Evolutionary conservation across 371 early-diverging fungal species (phyloP), one percentile per base, ranked within the genome.

Genomic region (Mortierella polycephala): DNA sequence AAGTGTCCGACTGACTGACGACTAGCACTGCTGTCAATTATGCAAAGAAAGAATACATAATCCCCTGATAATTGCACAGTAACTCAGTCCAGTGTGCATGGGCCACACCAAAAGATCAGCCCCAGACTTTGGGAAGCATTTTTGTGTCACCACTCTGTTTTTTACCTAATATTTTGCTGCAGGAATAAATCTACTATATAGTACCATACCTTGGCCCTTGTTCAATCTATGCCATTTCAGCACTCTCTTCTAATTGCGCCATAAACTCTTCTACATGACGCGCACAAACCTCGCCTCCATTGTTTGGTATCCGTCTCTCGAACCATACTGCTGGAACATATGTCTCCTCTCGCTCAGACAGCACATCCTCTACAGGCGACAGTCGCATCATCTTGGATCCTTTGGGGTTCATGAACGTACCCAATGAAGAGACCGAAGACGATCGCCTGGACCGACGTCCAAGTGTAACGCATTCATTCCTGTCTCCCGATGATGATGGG

Each of bases 221-320:
- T 30, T 4, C 30, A 2, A n/a, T 50, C 51, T 51, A 51, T 51
- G 20, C 30, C 4, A 30, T 30, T 51, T 20, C 20, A 51, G 51
- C 4, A 21, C 37, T 56, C 57, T 21, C 64, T 13, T 70, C 76
- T 83, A 86, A 81, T 57, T 86, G 85, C 18, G 59, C 65, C 52
- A 86, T 86, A 69, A 87, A 87, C 37, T 69, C 67, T 55, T 87
- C 85, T n/a, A 87, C 47, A 10, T 72, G 81, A 12, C 63, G 59
- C 0, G 88, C 87, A 5, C 87, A 87, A 9, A 89, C 82, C 57
- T 84, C 86, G 12, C 89, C 89, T 6, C 89, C 89, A 39, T 89
- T 83, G 54, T 89, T 85, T 14, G 83, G 84, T 13, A 87, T 83
- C 47, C 82, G 41, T 46, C 70, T 62, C 44, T 62, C 67, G 57